Evolutionary conservation across 345 rosid species (phyloP).

Genomic region (Linum lewisii): DNA sequence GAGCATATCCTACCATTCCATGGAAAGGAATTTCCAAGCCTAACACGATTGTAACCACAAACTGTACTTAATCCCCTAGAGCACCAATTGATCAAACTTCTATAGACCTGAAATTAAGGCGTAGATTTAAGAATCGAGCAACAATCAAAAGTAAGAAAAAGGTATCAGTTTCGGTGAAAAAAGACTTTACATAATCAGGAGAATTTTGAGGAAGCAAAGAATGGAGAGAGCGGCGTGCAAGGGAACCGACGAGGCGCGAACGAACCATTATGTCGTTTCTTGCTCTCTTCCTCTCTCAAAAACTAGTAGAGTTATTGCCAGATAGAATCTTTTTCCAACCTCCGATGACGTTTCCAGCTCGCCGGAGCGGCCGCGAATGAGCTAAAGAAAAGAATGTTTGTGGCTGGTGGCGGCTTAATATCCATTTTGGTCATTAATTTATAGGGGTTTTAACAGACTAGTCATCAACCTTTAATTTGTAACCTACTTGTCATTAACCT

Average conservation of each 20-base stretch:
- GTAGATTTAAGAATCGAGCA: background rate
- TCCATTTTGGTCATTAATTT: too few species aligned
- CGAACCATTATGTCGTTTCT: conserved; percentile 36
- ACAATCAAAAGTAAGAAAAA: background rate
- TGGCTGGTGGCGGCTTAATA: too few species aligned
- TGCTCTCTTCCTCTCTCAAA: background rate
- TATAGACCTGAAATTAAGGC: conserved; percentile 28
- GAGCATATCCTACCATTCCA: conserved; percentile 26
- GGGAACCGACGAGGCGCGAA: conserved; percentile 36
- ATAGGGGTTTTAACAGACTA: too few species aligned
- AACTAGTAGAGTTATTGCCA: too few species aligned
- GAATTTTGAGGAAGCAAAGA: conserved; percentile 22
- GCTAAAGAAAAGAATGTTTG: too few species aligned
- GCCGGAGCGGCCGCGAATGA: too few species aligned
- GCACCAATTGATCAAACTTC: conserved; percentile 27
- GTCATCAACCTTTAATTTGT: too few species aligned
- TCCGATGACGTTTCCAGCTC: too few species aligned
- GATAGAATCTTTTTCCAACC: too few species aligned
- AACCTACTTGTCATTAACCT: too few species aligned
- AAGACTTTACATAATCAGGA: background rate
- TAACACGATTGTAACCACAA: conserved; percentile 18
- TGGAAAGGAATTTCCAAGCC: conserved; percentile 21
- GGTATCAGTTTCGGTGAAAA: background rate
- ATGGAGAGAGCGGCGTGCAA: conserved; percentile 41
- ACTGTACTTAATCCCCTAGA: conserved; percentile 36